phyloP scores from a whole-genome alignment of 495 filamentous ascomycete genomes.

The Trichocladium antarcticum region DNA sequence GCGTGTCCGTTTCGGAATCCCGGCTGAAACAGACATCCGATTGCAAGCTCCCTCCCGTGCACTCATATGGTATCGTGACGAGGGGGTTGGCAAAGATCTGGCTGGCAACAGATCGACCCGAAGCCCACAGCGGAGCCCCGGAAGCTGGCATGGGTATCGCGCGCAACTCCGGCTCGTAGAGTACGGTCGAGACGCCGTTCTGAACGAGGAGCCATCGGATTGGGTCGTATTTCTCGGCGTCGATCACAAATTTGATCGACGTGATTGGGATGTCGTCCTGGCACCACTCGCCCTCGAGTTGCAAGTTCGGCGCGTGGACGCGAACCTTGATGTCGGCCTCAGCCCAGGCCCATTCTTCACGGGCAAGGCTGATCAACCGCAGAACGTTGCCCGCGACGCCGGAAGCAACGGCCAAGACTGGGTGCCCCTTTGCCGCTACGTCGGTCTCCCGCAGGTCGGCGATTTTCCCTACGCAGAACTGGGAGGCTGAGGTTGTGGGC shows the following conservation, averaged over 20 bases:
- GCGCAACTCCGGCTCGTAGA: constrained; percentile 48
- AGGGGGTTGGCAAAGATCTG: constrained; percentile 53
- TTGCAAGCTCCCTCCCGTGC: constrained; percentile 50
- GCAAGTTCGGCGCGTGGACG: constrained; percentile 24
- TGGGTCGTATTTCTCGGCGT: constrained; percentile 35
- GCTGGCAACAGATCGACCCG: not conserved
- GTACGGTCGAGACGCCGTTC: constrained; percentile 41
- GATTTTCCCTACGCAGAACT: constrained; percentile 32
- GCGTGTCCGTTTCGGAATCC: constrained; percentile 39
- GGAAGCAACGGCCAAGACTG: constrained; percentile 37
- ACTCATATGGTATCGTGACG: constrained; percentile 40
- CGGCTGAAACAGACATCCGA: constrained; percentile 71
- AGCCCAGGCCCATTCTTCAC: constrained; percentile 38
- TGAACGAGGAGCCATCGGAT: constrained; percentile 54
- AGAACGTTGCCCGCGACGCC: constrained; percentile 45
- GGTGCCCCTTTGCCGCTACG: constrained; percentile 11
- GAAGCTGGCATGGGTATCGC: constrained; percentile 8
- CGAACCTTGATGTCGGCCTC: constrained; percentile 30
- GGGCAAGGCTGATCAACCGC: constrained; percentile 34
- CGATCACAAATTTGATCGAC: constrained; percentile 53
- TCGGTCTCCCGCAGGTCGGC: constrained; percentile 19
- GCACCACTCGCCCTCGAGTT: constrained; percentile 38
- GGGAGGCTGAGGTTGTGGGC: constrained; percentile 8
- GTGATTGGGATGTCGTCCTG: constrained; percentile 40
- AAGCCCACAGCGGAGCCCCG: not conserved